Conservation (phyloP, 805 yeast genomes). For the Barnettozyma vustinii region DNA sequence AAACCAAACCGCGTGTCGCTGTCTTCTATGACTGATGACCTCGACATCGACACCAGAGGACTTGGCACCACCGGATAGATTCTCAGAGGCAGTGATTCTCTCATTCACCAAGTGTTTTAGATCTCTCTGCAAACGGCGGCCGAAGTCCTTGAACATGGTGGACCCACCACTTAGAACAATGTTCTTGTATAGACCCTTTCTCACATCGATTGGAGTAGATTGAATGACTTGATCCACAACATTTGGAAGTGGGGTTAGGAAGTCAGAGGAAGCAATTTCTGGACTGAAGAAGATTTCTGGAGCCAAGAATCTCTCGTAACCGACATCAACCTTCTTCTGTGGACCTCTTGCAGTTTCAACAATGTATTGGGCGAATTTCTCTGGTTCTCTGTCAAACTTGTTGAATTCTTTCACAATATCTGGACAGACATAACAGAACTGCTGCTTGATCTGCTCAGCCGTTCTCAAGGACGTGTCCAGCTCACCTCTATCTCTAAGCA, state of each 20-base stretch:
- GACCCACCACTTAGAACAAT: slow-evolving; percentile 97
- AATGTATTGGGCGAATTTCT: slow-evolving; percentile 86
- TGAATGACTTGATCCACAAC: slow-evolving; percentile 95
- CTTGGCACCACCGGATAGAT: slow-evolving; percentile 47
- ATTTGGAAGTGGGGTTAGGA: slow-evolving; percentile 91
- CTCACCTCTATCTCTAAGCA: slow-evolving; percentile 96
- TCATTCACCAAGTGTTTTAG: slow-evolving; percentile 81
- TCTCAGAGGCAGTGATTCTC: slow-evolving; percentile 79
- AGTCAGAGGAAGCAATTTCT: slow-evolving; percentile 93
- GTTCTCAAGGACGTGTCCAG: slow-evolving; percentile 88
- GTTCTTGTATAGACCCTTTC: slow-evolving; percentile 92
- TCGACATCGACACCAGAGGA: slow-evolving; percentile 95
- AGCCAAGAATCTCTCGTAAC: slow-evolving; percentile 95
- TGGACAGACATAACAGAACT: slow-evolving; percentile 95
- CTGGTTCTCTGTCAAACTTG: slow-evolving; percentile 91
- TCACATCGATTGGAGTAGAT: slow-evolving; percentile 93
- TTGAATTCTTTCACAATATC: slow-evolving; percentile 95
- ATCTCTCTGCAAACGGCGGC: slow-evolving; percentile 95
- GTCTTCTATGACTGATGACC: slow-evolving; percentile 95
- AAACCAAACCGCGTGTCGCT: slow-evolving; percentile 98
- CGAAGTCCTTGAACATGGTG: slow-evolving; percentile 97
- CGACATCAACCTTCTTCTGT: slow-evolving; percentile 77
- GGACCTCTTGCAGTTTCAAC: slow-evolving; percentile 67
- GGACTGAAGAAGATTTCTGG: slow-evolving; percentile 99
- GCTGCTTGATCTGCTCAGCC: slow-evolving; percentile 95